phyloP scores from a whole-genome alignment of 805 yeast genomes.

The Blastobotrys parvus region DNA sequence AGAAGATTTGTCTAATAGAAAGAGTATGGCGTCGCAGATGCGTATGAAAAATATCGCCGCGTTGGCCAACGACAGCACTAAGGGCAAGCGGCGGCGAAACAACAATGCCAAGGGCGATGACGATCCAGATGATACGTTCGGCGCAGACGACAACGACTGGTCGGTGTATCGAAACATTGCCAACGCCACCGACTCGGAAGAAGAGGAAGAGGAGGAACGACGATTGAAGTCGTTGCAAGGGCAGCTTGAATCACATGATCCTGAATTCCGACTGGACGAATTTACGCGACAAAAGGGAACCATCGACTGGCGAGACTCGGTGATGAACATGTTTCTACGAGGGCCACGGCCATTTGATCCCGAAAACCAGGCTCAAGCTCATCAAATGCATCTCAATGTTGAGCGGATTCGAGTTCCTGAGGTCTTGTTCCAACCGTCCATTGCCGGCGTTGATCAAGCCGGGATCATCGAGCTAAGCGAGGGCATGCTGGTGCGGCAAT shows the following conservation, averaged over 20 bases:
- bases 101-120: slow-evolving; percentile 39
- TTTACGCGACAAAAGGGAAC: slow-evolving; percentile 50
- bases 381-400: slow-evolving; percentile 82
- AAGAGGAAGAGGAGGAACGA: slow-evolving; percentile 57
- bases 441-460: slow-evolving; percentile 94
- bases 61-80: slow-evolving; percentile 57
- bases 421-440: slow-evolving; percentile 81
- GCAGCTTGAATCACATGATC: slow-evolving; percentile 72
- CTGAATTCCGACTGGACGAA: slow-evolving; percentile 77
- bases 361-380: slow-evolving; percentile 75
- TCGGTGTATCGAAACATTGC: slow-evolving; percentile 78
- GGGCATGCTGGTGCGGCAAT: slow-evolving; percentile 52
- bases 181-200: slow-evolving; percentile 67
- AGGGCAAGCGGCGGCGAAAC: slow-evolving; percentile 18
- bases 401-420: slow-evolving; percentile 93
- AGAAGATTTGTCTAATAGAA: slow-evolving; percentile 76
- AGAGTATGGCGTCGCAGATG: slow-evolving; percentile 84
- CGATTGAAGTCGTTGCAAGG: slow-evolving; percentile 47
- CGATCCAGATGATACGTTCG: slow-evolving; percentile 90
- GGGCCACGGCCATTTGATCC: slow-evolving; percentile 85
- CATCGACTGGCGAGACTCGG: slow-evolving; percentile 76
- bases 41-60: slow-evolving; percentile 88
- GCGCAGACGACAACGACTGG: slow-evolving; percentile 96
- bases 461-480: slow-evolving; percentile 77
- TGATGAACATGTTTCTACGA: slow-evolving; percentile 73